Percentiles rank a stretch among this genome's conserved stretches.
phyloP scores from a whole-genome alignment of 2,329 filamentous ascomycete species.

The Colletotrichum theobromicola region DNA sequence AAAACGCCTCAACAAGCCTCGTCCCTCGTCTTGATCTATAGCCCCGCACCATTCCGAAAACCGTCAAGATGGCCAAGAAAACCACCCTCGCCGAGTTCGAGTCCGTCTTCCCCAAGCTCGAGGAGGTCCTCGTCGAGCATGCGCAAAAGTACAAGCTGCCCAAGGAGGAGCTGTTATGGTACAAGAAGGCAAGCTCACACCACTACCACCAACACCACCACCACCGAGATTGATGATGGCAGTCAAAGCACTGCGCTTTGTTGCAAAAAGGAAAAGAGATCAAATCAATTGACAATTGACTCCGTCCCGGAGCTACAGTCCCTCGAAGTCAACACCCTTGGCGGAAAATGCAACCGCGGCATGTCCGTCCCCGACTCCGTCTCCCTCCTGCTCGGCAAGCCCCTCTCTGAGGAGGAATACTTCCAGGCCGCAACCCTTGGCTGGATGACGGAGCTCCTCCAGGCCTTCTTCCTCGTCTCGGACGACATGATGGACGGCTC shows the following conservation, averaged over 20 bases:
- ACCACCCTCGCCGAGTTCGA: slow-evolving; percentile 88
- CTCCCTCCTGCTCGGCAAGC: slow-evolving; percentile 74
- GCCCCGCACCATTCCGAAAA: slow-evolving; percentile 12
- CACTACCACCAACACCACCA: background rate
- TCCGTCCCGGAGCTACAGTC: slow-evolving; percentile 58
- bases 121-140: slow-evolving; percentile 80
- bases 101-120: slow-evolving; percentile 84
- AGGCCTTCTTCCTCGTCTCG: slow-evolving; percentile 98
- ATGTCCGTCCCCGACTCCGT: slow-evolving; percentile 96
- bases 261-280: background rate
- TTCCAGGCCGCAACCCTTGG: slow-evolving; percentile 87
- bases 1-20: background rate
- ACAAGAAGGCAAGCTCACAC: slow-evolving; percentile 68
- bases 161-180: slow-evolving; percentile 82
- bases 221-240: background rate
- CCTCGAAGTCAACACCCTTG: slow-evolving; percentile 82
- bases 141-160: slow-evolving; percentile 85
- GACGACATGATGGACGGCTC: slow-evolving; percentile 99
- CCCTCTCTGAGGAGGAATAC: slow-evolving; percentile 82
- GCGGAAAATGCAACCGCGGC: slow-evolving; percentile 98
- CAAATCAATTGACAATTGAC: background rate
- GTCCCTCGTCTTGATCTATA: background rate
- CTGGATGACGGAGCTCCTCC: slow-evolving; percentile 97
- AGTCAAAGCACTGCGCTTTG: background rate
- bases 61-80: slow-evolving; percentile 65